These are phyloP conservation scores for Paraconiothyrium brasiliense DNA, from an alignment of 2,329 filamentous ascomycete genomes.

Conservation along the genomic window DNA sequence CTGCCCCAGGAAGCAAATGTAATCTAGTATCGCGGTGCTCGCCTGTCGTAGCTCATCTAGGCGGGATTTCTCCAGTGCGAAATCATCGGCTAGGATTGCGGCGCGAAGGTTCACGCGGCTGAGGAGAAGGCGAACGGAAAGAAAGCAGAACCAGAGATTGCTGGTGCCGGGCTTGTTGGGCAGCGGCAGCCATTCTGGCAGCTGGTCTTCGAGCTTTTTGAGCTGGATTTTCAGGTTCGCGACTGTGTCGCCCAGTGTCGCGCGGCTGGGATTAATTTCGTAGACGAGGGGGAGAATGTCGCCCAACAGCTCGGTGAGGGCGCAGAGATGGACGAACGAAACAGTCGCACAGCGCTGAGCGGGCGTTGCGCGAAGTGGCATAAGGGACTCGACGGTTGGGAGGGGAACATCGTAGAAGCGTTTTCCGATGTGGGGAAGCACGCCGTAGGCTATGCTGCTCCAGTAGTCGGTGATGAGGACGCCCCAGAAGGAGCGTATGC, in stretches of 20 bases:
- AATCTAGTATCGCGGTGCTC: conserved; percentile 61
- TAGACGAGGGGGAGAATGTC: conserved; percentile 52
- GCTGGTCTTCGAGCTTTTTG: conserved; percentile 44
- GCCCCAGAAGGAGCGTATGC: conserved; percentile 66
- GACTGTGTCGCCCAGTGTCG: conserved; percentile 39
- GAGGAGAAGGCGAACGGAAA: conserved; percentile 52
- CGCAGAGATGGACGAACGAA: conserved; percentile 64
- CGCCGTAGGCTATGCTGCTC: conserved; percentile 65
- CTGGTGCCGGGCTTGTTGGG: conserved; percentile 43
- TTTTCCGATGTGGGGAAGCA: conserved; percentile 62
- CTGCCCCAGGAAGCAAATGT: conserved; percentile 57
- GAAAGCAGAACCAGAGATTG: conserved; percentile 53
- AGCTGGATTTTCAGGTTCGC: conserved; percentile 45
- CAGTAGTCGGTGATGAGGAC: conserved; percentile 66
- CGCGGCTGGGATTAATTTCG: conserved; percentile 42
- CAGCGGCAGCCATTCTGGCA: conserved; percentile 47
- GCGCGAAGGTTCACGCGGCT: conserved; percentile 47
- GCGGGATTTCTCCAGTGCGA: conserved; percentile 36
- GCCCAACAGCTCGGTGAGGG: conserved; percentile 56
- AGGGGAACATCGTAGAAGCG: conserved; percentile 66
- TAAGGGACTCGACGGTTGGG: conserved; percentile 56
- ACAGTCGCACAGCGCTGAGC: conserved; percentile 57
- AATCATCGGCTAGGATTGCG: conserved; percentile 36
- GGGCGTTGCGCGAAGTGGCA: conserved; percentile 47
- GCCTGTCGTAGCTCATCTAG: conserved; percentile 59